Evolutionary conservation across 495 filamentous ascomycete species (phyloP).

Genomic region (Eremomyces bilateralis): DNA sequence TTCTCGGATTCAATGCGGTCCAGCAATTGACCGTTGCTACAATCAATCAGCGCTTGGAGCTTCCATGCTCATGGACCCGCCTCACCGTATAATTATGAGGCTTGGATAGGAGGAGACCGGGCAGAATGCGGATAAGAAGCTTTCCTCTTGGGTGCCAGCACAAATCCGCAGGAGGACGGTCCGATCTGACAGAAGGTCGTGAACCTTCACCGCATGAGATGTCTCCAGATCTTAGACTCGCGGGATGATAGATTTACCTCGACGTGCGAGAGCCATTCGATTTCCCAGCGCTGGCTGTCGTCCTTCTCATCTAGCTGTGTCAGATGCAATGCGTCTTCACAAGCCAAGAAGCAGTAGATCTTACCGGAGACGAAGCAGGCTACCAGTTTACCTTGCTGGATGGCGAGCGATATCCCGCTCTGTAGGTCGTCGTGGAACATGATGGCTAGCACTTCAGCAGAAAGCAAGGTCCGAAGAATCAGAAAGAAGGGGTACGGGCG

Average conservation of each 20-base stretch:
- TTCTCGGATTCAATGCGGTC: constrained; percentile 4
- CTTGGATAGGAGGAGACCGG: constrained; percentile 52
- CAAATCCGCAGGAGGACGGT: constrained; percentile 46
- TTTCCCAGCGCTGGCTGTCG: constrained; percentile 54
- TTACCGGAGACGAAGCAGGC: constrained; percentile 47
- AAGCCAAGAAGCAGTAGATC: neutral
- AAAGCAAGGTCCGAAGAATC: too few species aligned
- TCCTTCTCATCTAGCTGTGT: constrained; percentile 35
- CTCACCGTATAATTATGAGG: constrained; percentile 43
- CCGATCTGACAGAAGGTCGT: too few species aligned
- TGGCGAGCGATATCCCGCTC: constrained; percentile 51
- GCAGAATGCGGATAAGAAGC: constrained; percentile 59
- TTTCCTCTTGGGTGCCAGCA: constrained; percentile 54
- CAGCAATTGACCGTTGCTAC: constrained; percentile 10
- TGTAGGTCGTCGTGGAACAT: constrained; percentile 67
- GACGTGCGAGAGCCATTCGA: constrained; percentile 41
- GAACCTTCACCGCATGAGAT: too few species aligned
- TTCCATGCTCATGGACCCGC: neutral
- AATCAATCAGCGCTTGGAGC: neutral
- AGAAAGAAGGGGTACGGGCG: too few species aligned
- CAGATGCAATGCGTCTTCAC: neutral
- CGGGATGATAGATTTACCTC: constrained; percentile 22
- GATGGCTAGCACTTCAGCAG: too few species aligned
- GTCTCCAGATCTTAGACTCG: too few species aligned
- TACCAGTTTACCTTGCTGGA: constrained; percentile 41